Percentiles rank a stretch among this genome's conserved stretches.
phyloP scores from a whole-genome alignment of 768 basidiomycete genomes.

The Mycena kentingensis region DNA sequence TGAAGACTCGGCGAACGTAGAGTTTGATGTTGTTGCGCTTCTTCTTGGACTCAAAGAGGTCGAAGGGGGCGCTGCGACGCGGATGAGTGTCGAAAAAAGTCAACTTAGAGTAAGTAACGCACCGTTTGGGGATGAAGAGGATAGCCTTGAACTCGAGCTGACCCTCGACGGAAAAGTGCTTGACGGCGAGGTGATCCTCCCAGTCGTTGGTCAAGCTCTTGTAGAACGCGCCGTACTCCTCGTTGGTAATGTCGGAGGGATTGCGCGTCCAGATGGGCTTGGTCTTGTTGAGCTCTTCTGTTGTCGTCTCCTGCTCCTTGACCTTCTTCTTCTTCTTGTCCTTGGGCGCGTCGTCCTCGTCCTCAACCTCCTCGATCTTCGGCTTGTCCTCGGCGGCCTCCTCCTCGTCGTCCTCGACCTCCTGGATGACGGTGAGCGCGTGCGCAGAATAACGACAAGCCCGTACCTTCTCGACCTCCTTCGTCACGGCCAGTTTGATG shows the following conservation, averaged over 20 bases:
- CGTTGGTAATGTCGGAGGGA: conserved; percentile 87
- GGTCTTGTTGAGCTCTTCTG: conserved; percentile 99
- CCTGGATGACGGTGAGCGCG: conserved; percentile 45
- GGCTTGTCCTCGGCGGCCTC: conserved; percentile 68
- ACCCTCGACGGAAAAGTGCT: conserved; percentile 99
- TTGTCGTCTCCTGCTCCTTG: conserved; percentile 83
- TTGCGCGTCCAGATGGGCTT: conserved; percentile 99
- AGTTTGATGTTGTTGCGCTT: conserved; percentile 99
- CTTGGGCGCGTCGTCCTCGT: conserved; percentile 82
- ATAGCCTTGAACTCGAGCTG: conserved; percentile 99
- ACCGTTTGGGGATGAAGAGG: conserved; percentile 96
- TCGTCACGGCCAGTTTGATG: conserved; percentile 96
- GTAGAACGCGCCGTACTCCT: conserved; percentile 97
- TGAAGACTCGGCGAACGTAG: conserved; percentile 99
- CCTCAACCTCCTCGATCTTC: conserved; percentile 82
- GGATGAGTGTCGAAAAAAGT: conserved; percentile 5
- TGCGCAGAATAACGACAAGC: background rate
- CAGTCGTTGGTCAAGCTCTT: conserved; percentile 99
- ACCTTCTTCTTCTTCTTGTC: conserved; percentile 94
- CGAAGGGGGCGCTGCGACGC: conserved; percentile 83
- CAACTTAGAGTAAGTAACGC: conserved; percentile 27
- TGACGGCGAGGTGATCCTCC: conserved; percentile 99
- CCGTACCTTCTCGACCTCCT: conserved; percentile 97
- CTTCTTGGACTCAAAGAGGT: conserved; percentile 99
- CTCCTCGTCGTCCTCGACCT: conserved; percentile 84